Evolutionary conservation across 257 asterid species (phyloP).

Genomic region (Echium plantagineum): DNA sequence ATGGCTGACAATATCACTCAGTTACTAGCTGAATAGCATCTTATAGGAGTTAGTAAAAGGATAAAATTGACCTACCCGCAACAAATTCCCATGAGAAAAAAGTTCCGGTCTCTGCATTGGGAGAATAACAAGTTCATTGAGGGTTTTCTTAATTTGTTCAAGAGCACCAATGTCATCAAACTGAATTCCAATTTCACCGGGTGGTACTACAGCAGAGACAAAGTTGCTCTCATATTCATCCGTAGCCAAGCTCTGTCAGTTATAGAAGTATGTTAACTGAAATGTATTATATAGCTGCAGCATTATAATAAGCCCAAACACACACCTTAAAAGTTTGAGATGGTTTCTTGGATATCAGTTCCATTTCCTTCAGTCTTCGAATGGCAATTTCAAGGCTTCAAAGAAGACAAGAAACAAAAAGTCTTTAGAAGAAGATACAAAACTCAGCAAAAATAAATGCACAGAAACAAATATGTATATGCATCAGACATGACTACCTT

Average conservation of each 20-base stretch:
- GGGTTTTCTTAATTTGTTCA: slow-evolving; percentile 80
- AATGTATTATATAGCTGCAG: not conserved
- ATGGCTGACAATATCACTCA: slow-evolving; percentile 48
- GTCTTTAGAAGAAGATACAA: slow-evolving; percentile 16
- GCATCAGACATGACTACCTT: slow-evolving; percentile 34
- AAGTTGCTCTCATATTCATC: slow-evolving; percentile 98
- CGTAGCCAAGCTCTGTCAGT: slow-evolving; percentile 77
- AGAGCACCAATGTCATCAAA: slow-evolving; percentile 98
- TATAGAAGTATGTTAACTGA: slow-evolving; percentile 8
- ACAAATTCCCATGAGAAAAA: slow-evolving; percentile 84
- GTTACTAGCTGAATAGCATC: slow-evolving; percentile 4
- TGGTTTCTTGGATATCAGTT: slow-evolving; percentile 63
- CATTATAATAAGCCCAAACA: slow-evolving; percentile 10
- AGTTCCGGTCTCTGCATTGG: slow-evolving; percentile 99
- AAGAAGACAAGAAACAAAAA: slow-evolving; percentile 6
- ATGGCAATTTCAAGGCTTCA: slow-evolving; percentile 79
- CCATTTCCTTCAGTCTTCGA: slow-evolving; percentile 76
- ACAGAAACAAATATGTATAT: slow-evolving; percentile 5
- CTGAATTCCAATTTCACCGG: slow-evolving; percentile 90
- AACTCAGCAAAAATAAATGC: slow-evolving; percentile 14
- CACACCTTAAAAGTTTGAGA: slow-evolving; percentile 75
- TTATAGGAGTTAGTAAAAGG: not conserved
- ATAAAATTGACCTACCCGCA: slow-evolving; percentile 46
- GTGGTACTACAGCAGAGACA: slow-evolving; percentile 91
- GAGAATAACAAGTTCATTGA: slow-evolving; percentile 90